Base-by-base conservation (phyloP, 2,329 filamentous ascomycete genomes). In the Colletotrichum cereale region DNA sequence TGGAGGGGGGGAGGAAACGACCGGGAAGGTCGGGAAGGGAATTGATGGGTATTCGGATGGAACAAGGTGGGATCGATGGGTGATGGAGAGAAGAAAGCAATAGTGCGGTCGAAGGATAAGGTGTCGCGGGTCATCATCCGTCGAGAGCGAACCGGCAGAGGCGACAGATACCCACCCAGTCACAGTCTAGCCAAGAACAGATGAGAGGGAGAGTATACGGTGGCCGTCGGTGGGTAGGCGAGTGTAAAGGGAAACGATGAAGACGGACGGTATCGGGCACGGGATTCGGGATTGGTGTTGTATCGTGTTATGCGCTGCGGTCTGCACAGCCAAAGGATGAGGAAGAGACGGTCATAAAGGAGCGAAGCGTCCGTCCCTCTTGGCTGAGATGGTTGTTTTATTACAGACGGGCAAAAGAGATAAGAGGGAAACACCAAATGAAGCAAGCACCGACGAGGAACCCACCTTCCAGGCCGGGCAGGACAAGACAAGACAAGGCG, bases 401-500 rank as follows among this genome's bases (percentile, higher is more conserved):
- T 31, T 31, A 12, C 38, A 47, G 38, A 14, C 40, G 29, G 5
- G 6, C 18, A 47, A 47, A 60, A n/a, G 26, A 31, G 29, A 44
- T n/a, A 42, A 57, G 26, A 29, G 38, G 38, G 34, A 31, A 48
- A 57, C 29, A 29, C 31, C 58, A 48, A 26, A 62, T 12, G 56
- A 52, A 62, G 64, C 56, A 53, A 67, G 44, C 56, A 61, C 34
- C 42, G 50, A 63, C 10, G 29, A 63, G n/a, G 34, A 38, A 58
- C n/a, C n/a, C n/a, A 42, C 52, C 52, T n/a, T 62, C 31, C 50
- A 71, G 67, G 62, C 26, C 24, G 56, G 62, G 56, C 48, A 36
- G 62, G 67, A 67, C 65, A 24, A 55, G 53, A 62, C 64, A 24
- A 71, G 63, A 64, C 66, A 34, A 64, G 55, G 66, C 40, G 47